Evolutionary conservation across 2,329 filamentous ascomycete species (phyloP).

Genomic region (Colletotrichum zoysiae): DNA sequence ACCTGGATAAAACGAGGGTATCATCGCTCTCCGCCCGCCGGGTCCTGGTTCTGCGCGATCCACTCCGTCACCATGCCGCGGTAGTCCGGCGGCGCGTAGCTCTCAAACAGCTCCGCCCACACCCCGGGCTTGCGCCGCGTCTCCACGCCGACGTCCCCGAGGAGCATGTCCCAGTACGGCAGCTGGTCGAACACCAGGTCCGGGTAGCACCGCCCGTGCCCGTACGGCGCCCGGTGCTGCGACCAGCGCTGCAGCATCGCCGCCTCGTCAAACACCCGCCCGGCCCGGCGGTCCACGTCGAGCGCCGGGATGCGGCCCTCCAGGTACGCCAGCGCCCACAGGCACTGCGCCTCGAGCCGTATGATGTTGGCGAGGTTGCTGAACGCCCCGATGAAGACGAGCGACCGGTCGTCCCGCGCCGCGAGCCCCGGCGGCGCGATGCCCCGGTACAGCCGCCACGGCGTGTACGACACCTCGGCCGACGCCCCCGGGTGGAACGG

Average conservation of each 20-base stretch:
- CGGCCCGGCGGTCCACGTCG: constrained; percentile 18
- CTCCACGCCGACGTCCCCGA: constrained; percentile 65
- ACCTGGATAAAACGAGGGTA: background rate
- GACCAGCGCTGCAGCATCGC: constrained; percentile 66
- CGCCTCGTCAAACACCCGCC: constrained; percentile 51
- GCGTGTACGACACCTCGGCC: constrained; percentile 40
- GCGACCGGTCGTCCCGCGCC: constrained; percentile 54
- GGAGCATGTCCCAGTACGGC: constrained; percentile 68
- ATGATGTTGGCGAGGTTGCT: constrained; percentile 59
- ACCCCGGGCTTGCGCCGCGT: constrained; percentile 52
- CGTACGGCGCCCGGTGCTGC: constrained; percentile 62
- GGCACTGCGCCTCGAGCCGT: constrained; percentile 60
- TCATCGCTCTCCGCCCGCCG: background rate
- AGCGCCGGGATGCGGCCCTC: constrained; percentile 55
- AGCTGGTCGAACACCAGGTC: constrained; percentile 72
- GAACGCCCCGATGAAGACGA: constrained; percentile 63
- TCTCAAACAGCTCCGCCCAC: constrained; percentile 56
- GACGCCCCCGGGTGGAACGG: constrained; percentile 41
- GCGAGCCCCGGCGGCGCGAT: constrained; percentile 47
- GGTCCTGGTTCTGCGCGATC: constrained; percentile 42
- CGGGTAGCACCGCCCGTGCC: constrained; percentile 62
- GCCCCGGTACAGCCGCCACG: constrained; percentile 47
- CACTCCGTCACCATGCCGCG: constrained; percentile 58
- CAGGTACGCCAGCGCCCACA: constrained; percentile 71
- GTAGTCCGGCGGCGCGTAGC: constrained; percentile 62